phyloP scores from a whole-genome alignment of 805 yeast genomes.

The Kuraishia piskuri region DNA sequence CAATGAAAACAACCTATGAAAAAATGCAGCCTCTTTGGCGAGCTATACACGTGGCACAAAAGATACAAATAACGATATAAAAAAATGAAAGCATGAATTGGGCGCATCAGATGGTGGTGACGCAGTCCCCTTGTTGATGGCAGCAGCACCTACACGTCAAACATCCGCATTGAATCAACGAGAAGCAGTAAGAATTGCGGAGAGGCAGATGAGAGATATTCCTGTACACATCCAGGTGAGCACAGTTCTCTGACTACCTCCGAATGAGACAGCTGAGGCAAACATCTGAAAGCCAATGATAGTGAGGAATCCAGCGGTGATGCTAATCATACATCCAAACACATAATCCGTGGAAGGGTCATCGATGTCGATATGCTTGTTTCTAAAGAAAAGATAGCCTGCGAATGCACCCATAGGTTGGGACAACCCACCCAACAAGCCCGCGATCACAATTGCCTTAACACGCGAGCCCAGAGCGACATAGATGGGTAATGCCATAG shows the following conservation, averaged over 20 bases:
- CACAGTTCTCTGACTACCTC: constrained; percentile 58
- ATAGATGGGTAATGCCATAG: constrained; percentile 86
- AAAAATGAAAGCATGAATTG: too few relatives aligned
- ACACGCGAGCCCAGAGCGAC: constrained; percentile 57
- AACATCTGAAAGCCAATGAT: constrained; percentile 84
- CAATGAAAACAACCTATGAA: too few relatives aligned
- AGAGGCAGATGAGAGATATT: constrained; percentile 42
- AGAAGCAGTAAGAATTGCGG: constrained; percentile 25
- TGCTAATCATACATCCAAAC: constrained; percentile 57
- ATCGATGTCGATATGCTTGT: constrained; percentile 23
- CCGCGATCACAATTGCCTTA: constrained; percentile 57
- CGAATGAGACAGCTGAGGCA: constrained; percentile 72
- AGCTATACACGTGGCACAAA: too few relatives aligned
- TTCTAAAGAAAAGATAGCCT: constrained; percentile 46
- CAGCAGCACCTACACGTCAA: too few relatives aligned
- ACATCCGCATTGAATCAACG: background rate
- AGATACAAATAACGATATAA: too few relatives aligned
- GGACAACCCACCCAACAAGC: constrained; percentile 69
- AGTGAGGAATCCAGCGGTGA: constrained; percentile 78
- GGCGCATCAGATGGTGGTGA: too few relatives aligned
- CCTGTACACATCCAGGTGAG: constrained; percentile 56
- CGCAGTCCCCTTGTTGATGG: too few relatives aligned
- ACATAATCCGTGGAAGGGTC: constrained; percentile 29
- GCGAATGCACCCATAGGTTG: constrained; percentile 85
- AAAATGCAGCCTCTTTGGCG: background rate